These are phyloP conservation scores for Colletotrichum sp. DNA, from an alignment of 2,329 filamentous ascomycete genomes.

Conservation along the genomic window DNA sequence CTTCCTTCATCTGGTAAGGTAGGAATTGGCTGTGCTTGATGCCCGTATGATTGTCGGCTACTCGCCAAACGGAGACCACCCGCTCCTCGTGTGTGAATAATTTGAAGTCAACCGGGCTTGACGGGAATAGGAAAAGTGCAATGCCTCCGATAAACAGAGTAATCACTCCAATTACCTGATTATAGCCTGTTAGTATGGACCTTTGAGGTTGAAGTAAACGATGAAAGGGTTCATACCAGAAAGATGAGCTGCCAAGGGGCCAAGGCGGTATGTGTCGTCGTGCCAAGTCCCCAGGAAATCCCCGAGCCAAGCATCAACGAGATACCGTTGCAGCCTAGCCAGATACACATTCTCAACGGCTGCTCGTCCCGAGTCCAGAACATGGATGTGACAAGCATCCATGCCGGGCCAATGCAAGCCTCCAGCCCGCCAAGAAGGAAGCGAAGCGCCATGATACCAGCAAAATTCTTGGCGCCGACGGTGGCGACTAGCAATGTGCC, in stretches of 20 bases:
- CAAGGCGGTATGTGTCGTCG: not conserved
- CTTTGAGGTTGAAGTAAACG: not conserved
- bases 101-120: not conserved
- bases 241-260: not conserved
- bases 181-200: not conserved
- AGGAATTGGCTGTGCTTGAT: not conserved
- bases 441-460: slow-evolving; percentile 31
- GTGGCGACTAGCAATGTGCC: not conserved
- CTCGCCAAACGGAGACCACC: not conserved
- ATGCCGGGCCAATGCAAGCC: slow-evolving; percentile 31
- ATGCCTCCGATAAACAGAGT: not conserved
- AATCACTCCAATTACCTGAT: not conserved
- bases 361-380: slow-evolving; percentile 38
- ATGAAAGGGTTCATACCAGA: not conserved
- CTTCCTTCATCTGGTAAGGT: not conserved
- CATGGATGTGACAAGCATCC: slow-evolving; percentile 34
- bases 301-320: not conserved
- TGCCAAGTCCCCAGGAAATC: not conserved
- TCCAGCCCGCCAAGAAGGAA: slow-evolving; percentile 37
- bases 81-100: not conserved
- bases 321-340: not conserved
- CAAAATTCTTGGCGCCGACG: slow-evolving; percentile 22
- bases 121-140: not conserved
- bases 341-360: slow-evolving; percentile 29
- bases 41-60: not conserved